phyloP scores from a whole-genome alignment of 2,329 filamentous ascomycete genomes.

The Diplodia seriata region DNA sequence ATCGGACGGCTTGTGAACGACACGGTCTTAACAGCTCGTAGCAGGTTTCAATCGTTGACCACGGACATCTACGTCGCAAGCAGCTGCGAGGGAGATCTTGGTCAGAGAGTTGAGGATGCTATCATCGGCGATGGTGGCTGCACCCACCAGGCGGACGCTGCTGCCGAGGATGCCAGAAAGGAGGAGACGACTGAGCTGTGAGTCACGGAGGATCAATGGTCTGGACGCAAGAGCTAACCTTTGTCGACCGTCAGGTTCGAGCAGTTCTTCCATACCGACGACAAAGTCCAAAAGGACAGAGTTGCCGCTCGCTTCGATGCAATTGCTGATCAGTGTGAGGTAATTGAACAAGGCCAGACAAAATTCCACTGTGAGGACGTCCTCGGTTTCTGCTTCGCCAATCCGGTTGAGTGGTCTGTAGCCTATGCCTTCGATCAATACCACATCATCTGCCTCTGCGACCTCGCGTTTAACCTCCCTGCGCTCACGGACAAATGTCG shows the following conservation, averaged over 20 bases:
- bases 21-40: conserved; percentile 50
- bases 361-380: conserved; percentile 11
- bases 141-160: conserved; percentile 59
- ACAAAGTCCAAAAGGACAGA: not conserved
- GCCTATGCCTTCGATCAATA: not conserved
- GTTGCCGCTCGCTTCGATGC: not conserved
- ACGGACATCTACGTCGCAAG: conserved; percentile 61
- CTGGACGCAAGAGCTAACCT: not conserved
- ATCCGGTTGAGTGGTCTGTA: not conserved
- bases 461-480: conserved; percentile 50
- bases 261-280: conserved; percentile 67
- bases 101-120: conserved; percentile 56
- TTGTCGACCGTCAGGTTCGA: conserved; percentile 51
- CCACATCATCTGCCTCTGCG: not conserved
- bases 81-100: conserved; percentile 61
- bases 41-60: conserved; percentile 48
- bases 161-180: conserved; percentile 59
- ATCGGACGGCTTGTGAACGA: conserved; percentile 65
- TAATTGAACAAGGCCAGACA: not conserved
- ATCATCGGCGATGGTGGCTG: conserved; percentile 57
- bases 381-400: not conserved
- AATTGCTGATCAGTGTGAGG: not conserved
- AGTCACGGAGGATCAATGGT: not conserved
- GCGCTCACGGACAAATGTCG: conserved; percentile 62
- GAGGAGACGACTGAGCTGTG: conserved; percentile 40